Evolutionary conservation across 2,329 filamentous ascomycete species (phyloP).

Genomic region (Exophiala calicioides): DNA sequence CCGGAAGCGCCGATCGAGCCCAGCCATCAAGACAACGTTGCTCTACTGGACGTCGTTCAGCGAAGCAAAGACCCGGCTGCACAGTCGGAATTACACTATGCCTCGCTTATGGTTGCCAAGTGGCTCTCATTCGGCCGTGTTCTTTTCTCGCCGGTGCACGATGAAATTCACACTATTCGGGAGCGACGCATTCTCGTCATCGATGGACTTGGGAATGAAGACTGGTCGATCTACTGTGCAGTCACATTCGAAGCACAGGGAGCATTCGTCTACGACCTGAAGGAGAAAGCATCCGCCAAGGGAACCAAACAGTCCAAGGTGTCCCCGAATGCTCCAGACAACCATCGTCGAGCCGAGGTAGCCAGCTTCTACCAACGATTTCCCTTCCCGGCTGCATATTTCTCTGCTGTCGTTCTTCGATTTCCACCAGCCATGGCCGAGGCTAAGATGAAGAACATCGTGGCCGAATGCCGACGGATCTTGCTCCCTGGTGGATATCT

Average conservation of each 20-base stretch:
- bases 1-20: slow-evolving; percentile 34
- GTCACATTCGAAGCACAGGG: slow-evolving; percentile 45
- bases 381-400: slow-evolving; percentile 50
- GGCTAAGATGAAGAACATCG: slow-evolving; percentile 43
- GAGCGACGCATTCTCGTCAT: slow-evolving; percentile 50
- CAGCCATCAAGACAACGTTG: slow-evolving; percentile 30
- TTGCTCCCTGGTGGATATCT: slow-evolving; percentile 52
- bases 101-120: slow-evolving; percentile 53
- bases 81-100: slow-evolving; percentile 50
- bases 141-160: slow-evolving; percentile 52
- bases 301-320: slow-evolving; percentile 34
- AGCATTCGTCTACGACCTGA: slow-evolving; percentile 48
- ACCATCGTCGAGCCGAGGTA: slow-evolving; percentile 38
- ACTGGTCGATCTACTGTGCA: slow-evolving; percentile 56
- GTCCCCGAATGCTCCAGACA: slow-evolving; percentile 37
- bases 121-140: slow-evolving; percentile 55
- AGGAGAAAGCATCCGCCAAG: slow-evolving; percentile 36
- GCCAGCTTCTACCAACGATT: slow-evolving; percentile 43
- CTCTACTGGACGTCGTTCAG: slow-evolving; percentile 42
- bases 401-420: slow-evolving; percentile 48
- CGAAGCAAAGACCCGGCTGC: slow-evolving; percentile 44
- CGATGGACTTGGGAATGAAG: slow-evolving; percentile 53
- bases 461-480: slow-evolving; percentile 52
- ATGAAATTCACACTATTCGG: slow-evolving; percentile 43
- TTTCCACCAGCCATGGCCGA: slow-evolving; percentile 51